Evolutionary conservation across 176 grass and related monocot species (phyloP).

Genomic region (Avena eriantha): DNA sequence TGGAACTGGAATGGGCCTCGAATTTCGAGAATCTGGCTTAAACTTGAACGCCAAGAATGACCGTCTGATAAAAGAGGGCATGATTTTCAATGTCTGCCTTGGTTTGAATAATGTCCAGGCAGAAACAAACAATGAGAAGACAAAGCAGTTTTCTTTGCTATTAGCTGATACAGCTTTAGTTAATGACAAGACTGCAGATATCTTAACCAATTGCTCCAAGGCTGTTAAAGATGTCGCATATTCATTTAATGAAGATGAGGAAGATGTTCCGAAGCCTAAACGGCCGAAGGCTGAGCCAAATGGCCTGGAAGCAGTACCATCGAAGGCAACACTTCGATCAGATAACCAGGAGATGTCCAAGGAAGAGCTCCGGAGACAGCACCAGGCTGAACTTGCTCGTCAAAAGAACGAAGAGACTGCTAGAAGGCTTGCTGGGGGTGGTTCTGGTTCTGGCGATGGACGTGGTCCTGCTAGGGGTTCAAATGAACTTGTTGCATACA

Average conservation of each 20-base stretch:
- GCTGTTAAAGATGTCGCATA: constrained; percentile 55
- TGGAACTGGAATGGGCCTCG: constrained; percentile 93
- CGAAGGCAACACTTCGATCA: constrained; percentile 35
- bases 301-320: constrained; percentile 21
- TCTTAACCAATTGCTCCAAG: constrained; percentile 64
- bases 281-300: constrained; percentile 2
- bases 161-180: constrained; percentile 87
- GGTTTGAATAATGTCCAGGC: constrained; percentile 88
- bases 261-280: constrained; percentile 5
- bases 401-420: constrained; percentile 59
- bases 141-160: constrained; percentile 73
- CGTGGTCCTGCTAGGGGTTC: constrained; percentile 43
- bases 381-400: constrained; percentile 65
- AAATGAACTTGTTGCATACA: constrained; percentile 66
- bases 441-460: constrained; percentile 43
- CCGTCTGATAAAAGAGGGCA: constrained; percentile 62
- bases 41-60: constrained; percentile 79
- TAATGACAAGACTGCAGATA: constrained; percentile 60
- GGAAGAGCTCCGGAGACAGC: constrained; percentile 66
- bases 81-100: constrained; percentile 89
- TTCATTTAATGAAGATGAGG: constrained; percentile 63
- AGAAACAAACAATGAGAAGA: constrained; percentile 83
- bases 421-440: constrained; percentile 50
- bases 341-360: constrained; percentile 44
- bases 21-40: constrained; percentile 89